A percentile compares a stretch with the other conserved stretches of the same genome.
Evolutionary conservation across 305 asterid genomes (phyloP).

Genomic region (Solanum hybrid): DNA sequence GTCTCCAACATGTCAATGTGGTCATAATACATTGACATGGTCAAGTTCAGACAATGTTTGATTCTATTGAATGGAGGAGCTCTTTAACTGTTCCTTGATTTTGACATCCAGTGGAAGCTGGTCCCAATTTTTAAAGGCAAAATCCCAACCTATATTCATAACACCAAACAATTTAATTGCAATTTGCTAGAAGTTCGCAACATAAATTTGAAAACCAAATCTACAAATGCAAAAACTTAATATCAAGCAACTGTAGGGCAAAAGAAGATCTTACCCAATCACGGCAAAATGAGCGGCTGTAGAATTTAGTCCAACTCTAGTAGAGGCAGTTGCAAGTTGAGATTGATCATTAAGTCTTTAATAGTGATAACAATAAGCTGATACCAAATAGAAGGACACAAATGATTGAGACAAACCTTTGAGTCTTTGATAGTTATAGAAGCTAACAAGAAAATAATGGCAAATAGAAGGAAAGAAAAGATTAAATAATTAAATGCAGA

Average conservation of each 20-base stretch:
- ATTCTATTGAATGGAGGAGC: neutral
- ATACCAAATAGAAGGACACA: neutral
- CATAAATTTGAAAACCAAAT: neutral
- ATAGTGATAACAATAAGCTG: neutral
- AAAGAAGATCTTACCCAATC: neutral
- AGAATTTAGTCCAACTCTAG: neutral
- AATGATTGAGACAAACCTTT: neutral
- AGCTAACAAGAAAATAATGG: neutral
- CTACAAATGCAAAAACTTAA: neutral
- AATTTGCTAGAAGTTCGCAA: neutral
- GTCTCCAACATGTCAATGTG: neutral
- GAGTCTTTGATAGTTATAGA: neutral
- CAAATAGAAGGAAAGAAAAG: neutral
- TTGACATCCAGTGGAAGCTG: neutral
- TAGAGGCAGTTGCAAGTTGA: neutral
- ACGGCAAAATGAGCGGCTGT: neutral
- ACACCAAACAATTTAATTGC: neutral
- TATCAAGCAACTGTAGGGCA: neutral
- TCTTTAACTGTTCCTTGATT: neutral
- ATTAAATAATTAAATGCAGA: neutral
- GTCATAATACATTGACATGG: neutral
- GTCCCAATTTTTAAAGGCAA: neutral
- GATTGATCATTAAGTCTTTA: neutral
- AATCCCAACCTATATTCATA: neutral
- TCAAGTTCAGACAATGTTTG: neutral